These are phyloP conservation scores for Globisporangium recalcitrans DNA, from an alignment of 352 stramenopile species.

Conservation along the genomic window DNA sequence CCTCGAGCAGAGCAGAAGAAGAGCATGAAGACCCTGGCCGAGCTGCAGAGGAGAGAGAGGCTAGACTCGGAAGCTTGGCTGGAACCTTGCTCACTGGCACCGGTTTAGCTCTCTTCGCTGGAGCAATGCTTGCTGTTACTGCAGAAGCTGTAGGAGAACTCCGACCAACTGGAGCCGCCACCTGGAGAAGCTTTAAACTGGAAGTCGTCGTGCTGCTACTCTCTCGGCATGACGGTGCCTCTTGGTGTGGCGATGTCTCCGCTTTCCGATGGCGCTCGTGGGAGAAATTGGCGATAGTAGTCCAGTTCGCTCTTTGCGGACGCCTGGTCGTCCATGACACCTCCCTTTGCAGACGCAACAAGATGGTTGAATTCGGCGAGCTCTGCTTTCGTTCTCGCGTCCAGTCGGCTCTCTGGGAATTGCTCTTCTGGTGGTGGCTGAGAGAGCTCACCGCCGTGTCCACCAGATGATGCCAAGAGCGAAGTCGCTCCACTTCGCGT, in stretches of 20 bases:
- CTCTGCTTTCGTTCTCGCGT: constrained; percentile 31
- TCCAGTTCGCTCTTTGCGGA: constrained; percentile 46
- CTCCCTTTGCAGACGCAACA: constrained; percentile 36
- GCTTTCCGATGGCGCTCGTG: constrained; percentile 11
- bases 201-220: neutral
- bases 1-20: neutral
- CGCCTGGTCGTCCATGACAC: constrained; percentile 25
- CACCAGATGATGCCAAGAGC: neutral
- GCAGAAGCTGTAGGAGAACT: neutral
- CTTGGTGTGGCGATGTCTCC: neutral
- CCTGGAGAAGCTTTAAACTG: neutral
- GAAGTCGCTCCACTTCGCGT: constrained; percentile 6
- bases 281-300: constrained; percentile 53
- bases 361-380: constrained; percentile 53
- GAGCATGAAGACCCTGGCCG: neutral
- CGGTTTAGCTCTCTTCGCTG: neutral
- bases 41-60: neutral
- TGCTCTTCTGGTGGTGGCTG: constrained; percentile 12
- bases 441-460: neutral
- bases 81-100: neutral
- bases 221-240: neutral
- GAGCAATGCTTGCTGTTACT: neutral
- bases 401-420: constrained; percentile 29
- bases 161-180: neutral
- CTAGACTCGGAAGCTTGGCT: constrained; percentile 7